phyloP scores from a whole-genome alignment of 345 rosid species.

The Syzygium jambos region DNA sequence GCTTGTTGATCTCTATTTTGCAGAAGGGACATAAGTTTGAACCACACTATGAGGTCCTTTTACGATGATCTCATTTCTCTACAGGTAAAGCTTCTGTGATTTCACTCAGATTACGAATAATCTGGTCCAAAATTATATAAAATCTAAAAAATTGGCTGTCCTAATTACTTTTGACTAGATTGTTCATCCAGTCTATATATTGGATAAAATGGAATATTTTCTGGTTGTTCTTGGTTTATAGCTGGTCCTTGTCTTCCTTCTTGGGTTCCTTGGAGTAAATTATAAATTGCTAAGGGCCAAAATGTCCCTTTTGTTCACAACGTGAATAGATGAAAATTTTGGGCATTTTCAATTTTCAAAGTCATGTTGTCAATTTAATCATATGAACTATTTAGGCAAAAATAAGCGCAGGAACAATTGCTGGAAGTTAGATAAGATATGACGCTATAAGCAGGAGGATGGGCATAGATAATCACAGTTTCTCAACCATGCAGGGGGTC shows the following conservation, averaged over 20 bases:
- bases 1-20: conserved; percentile 6
- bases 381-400: neutral
- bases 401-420: neutral
- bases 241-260: neutral
- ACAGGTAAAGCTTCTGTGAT: conserved; percentile 34
- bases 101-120: neutral
- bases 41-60: conserved; percentile 58
- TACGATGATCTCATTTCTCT: conserved; percentile 43
- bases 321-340: neutral
- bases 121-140: neutral
- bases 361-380: neutral
- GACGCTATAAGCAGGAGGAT: neutral
- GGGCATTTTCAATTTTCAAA: neutral
- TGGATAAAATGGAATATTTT: neutral
- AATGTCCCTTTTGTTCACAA: neutral
- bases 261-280: neutral
- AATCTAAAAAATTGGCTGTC: neutral
- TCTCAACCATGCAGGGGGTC: conserved; percentile 39
- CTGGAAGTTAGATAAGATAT: neutral
- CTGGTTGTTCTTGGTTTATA: neutral
- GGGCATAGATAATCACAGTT: neutral
- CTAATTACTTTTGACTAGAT: neutral
- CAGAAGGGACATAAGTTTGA: conserved; percentile 64
- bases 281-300: neutral
- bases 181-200: neutral